Percentiles rank a stretch among this genome's conserved stretches.
These are phyloP conservation scores for Letharia lupina DNA, from an alignment of 495 filamentous ascomycete species.

Conservation along the genomic window DNA sequence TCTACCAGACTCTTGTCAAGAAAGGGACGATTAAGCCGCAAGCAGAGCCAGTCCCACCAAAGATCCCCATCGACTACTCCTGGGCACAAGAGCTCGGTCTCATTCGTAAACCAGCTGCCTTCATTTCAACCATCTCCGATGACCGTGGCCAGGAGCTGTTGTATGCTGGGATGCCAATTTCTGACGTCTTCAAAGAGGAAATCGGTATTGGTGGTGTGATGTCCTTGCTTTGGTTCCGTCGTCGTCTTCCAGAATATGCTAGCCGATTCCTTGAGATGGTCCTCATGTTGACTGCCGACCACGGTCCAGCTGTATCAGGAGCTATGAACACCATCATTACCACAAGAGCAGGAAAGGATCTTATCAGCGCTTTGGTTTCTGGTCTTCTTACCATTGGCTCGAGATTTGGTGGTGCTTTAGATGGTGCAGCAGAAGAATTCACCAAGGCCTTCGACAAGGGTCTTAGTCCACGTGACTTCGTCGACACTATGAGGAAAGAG, in stretches of 20 bases:
- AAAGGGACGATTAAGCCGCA: constrained; percentile 75
- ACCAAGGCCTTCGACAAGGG: constrained; percentile 97
- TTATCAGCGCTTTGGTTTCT: constrained; percentile 87
- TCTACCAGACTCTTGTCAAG: constrained; percentile 80
- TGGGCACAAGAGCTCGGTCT: constrained; percentile 99
- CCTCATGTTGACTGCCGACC: constrained; percentile 98
- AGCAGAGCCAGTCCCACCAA: constrained; percentile 84
- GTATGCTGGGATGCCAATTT: constrained; percentile 98
- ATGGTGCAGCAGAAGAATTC: constrained; percentile 97
- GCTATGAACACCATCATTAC: constrained; percentile 99
- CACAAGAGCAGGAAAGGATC: constrained; percentile 95
- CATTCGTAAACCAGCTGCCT: constrained; percentile 97
- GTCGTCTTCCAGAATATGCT: constrained; percentile 89
- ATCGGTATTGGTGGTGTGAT: constrained; percentile 99
- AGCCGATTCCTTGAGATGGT: constrained; percentile 99
- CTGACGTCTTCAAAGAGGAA: constrained; percentile 97
- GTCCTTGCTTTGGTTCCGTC: constrained; percentile 99
- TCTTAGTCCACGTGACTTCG: constrained; percentile 95
- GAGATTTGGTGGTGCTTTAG: constrained; percentile 95
- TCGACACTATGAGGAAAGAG: constrained; percentile 96
- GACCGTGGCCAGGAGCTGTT: constrained; percentile 99
- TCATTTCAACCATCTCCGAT: constrained; percentile 99
- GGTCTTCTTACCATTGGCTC: constrained; percentile 98
- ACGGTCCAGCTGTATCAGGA: constrained; percentile 97
- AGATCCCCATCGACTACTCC: constrained; percentile 99